Base-by-base conservation (phyloP, 345 rosid species). In the Brassica carinata region DNA sequence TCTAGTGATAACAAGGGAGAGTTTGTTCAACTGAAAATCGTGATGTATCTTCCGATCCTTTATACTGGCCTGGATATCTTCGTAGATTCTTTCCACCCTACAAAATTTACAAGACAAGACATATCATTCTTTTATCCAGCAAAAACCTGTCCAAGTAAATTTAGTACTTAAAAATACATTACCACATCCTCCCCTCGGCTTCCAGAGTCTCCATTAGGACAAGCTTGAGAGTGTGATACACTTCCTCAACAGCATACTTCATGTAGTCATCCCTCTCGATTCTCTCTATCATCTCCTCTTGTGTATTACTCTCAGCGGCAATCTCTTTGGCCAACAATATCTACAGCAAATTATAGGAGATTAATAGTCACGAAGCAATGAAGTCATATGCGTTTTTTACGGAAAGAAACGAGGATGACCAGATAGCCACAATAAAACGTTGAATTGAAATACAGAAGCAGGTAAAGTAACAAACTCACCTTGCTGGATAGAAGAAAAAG, bases 401-500 rank as follows among this genome's bases (percentile, higher is more conserved):
- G 84, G 55, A 71, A 75, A 64, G 29, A 67, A 63, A 30, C 7
- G 34, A 81, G 53, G 36, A 64, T 30, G 53, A 48, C 36, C 40
- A 75, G 62, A 31, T 29, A 51, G 19, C 65, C 63, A 43, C 34
- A 73, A 26, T 75, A 6, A 26, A 43, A 57, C 38, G 23, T 18
- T 8, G 68, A 51, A 69, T 53, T 76, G 15, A 30, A 33, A 65
- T 63, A 63, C 27, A 69, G 43, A 69, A 15, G 67, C 64, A 57
- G 23, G 73, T 40, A 59, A 18, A 69, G 36, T 74, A 80, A 58
- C 70, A 64, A 75, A 67, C 69, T 76, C 71, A 93, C 99, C 98
- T 95, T 96, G 93, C 97, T 96, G 71, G 97, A 88, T 85, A 96
- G 99, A 85, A 96, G 98, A 88, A 96, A 96, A 65, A 93, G 96